Evolutionary conservation across 306 rosid genomes (phyloP), one percentile per base, ranked within the genome.

Genomic region (Begonia fuchsioides): DNA sequence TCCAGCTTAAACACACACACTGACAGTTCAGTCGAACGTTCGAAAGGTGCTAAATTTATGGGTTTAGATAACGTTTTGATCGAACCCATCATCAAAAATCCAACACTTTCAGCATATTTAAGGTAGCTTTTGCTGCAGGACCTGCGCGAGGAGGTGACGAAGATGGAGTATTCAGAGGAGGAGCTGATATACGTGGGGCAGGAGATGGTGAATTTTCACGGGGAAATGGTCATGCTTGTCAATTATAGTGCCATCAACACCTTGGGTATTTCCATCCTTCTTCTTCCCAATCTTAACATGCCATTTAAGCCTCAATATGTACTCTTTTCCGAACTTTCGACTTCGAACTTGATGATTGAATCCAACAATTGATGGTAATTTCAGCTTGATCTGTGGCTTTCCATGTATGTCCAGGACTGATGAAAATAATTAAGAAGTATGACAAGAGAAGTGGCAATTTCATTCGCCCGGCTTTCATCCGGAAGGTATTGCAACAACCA

Each of bases 221-320:
- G 97, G 58, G 97, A 88, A 69, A 81, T 88, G 95, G 83, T 88
- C 66, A 65, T 88, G 79, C 61, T 88, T 59, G 93, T 72, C 72
- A 88, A 83, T 61, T 84, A 88, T 52, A 83, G 93, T 53, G 74
- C 77, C 57, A 87, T 88, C 35, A 88, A 88, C 72, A 84, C 76
- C 64, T 83, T 80, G 68, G 93, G 97, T 86, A 64, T 39, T 61
- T 2, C 26, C 4, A 44, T 17, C 50, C 41, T 41, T 13, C 38
- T 19, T 54, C 17, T n/a, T 48, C 32, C 32, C 32, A 26, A 26
- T 26, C 32, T 26, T 26, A 26, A 7, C 32, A 19, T 19, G 26
- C 4, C 32, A 26, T 26, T 19, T 19, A 19, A 19, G 32, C 32
- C 32, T 26, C 3, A 26, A 17, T 54, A 38, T 43, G 49, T 3